Conservation (phyloP, 179 eudicot genomes). For the Corrigiola litoralis region DNA sequence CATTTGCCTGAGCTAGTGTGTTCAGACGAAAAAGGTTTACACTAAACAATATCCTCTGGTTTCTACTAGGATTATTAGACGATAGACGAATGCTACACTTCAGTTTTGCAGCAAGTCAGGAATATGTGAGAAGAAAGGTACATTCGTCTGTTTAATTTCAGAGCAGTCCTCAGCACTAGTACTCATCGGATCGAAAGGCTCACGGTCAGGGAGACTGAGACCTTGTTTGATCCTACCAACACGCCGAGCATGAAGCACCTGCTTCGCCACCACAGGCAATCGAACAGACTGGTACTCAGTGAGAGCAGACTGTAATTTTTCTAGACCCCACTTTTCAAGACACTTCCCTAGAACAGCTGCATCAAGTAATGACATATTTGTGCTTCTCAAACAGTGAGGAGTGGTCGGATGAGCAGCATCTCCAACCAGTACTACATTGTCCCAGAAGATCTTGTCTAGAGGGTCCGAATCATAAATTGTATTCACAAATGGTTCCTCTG, state of each 20-base stretch:
- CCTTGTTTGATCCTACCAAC: slow-evolving; percentile 81
- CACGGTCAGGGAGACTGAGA: slow-evolving; percentile 33
- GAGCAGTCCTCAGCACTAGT: slow-evolving; percentile 40
- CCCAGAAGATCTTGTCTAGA: slow-evolving; percentile 43
- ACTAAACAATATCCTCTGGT: too few species aligned
- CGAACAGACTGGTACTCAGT: slow-evolving; percentile 54
- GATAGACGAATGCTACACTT: neutral
- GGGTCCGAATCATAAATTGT: slow-evolving; percentile 73
- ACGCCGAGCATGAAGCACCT: slow-evolving; percentile 57
- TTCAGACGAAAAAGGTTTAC: too few species aligned
- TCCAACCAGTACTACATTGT: slow-evolving; percentile 69
- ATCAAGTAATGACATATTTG: slow-evolving; percentile 75
- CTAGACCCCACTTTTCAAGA: slow-evolving; percentile 53
- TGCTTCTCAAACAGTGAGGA: slow-evolving; percentile 82
- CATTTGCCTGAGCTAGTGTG: too few species aligned
- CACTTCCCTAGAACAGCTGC: slow-evolving; percentile 72
- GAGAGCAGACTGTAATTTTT: slow-evolving; percentile 40
- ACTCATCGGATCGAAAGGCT: slow-evolving; percentile 36
- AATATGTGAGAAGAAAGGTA: slow-evolving; percentile 53
- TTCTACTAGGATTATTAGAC: neutral
- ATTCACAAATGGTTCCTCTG: slow-evolving; percentile 63
- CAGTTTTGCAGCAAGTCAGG: slow-evolving; percentile 28
- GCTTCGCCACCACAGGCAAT: slow-evolving; percentile 51
- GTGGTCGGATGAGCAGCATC: slow-evolving; percentile 89
- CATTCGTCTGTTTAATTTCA: slow-evolving; percentile 55